Percentiles rank a stretch among this genome's conserved stretches.
These are phyloP conservation scores for Apophysomyces trapeziformis DNA, from an alignment of 371 early-diverging fungal species.

Conservation along the genomic window DNA sequence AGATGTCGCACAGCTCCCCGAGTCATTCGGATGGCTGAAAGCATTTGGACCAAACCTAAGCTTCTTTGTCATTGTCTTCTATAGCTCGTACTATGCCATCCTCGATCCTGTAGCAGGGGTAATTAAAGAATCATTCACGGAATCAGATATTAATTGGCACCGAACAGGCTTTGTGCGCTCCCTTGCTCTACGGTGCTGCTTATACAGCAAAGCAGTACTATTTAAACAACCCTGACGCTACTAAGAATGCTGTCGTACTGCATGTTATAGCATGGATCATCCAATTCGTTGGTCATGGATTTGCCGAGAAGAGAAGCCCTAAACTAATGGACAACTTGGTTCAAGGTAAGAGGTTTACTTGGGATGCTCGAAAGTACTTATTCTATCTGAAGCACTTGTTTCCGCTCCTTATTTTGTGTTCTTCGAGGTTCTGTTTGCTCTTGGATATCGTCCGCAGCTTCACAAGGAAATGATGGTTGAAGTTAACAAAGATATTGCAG, in stretches of 20 bases:
- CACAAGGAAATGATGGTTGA: slow-evolving; percentile 64
- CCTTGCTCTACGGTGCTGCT: slow-evolving; percentile 63
- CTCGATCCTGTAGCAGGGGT: slow-evolving; percentile 83
- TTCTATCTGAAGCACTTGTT: slow-evolving; percentile 67
- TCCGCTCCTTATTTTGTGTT: slow-evolving; percentile 96
- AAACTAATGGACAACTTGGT: slow-evolving; percentile 85
- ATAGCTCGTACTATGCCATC: slow-evolving; percentile 74
- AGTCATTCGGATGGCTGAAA: slow-evolving; percentile 22
- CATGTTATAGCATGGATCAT: slow-evolving; percentile 82
- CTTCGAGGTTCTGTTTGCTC: slow-evolving; percentile 82
- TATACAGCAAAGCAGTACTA: slow-evolving; percentile 65
- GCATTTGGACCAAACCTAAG: slow-evolving; percentile 62
- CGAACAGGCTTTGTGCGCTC: slow-evolving; percentile 45
- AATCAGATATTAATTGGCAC: neutral
- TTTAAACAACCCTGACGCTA: slow-evolving; percentile 53
- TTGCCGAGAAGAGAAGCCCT: slow-evolving; percentile 88
- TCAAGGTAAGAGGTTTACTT: slow-evolving; percentile 61
- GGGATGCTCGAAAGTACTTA: neutral
- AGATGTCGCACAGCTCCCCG: slow-evolving; percentile 21
- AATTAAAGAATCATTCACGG: slow-evolving; percentile 15
- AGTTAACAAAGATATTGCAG: slow-evolving; percentile 69
- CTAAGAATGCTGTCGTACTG: slow-evolving; percentile 54
- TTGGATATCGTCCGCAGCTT: slow-evolving; percentile 84
- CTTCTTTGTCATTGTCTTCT: slow-evolving; percentile 58
- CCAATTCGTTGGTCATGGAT: slow-evolving; percentile 91